Evolutionary conservation across 352 stramenopile species (phyloP), one percentile per base, ranked within the genome.

Genomic region (Globisporangium polare): DNA sequence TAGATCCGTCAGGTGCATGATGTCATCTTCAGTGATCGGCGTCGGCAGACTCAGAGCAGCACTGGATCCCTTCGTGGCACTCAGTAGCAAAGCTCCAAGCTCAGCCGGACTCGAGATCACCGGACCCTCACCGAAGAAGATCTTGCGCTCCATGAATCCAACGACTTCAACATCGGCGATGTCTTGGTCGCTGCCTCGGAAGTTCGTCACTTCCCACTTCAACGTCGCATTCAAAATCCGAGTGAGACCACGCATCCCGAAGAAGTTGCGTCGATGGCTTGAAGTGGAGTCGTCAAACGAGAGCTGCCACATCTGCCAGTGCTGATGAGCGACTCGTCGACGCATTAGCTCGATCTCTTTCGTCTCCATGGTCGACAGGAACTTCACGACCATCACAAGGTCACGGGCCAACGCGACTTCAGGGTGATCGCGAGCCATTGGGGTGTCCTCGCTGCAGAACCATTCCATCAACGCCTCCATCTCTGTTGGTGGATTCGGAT

Each of bases 1-100:
- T 35, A 99, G 68, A 42, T 98, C 89, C 35, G 89, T 86, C 17
- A 99, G 68, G 78, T 99, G 96, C 67, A 99, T 95, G 49, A 99
- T 96, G 68, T 99, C 97, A 73, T 99, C 97, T 74, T 98, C 94
- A 0, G 87, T 98, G 20, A 97, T 82, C 13, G 96, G 72, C 46
- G 69, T 39, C 8, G 72, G 58, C 0, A 74, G 42, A 20, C 69
- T 77, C 10, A 52, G 37, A 4, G 66, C 60, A 47, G 65, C 56
- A 31, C 69, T 69, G 17, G 75, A 71, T 52, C 71, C 77, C 41
- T 75, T 87, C 10, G 74, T 66, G 9, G 75, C 78, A 50, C 79
- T 89, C 18, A 78, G 60, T 18, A 94, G 61, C 50, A 94, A 65
- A 10, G 78, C 66, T 12, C 66, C 68, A 5, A 94, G 61, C 41